Conservation (phyloP, 1,284 basidiomycete species). For the Inonotus obliquus region DNA sequence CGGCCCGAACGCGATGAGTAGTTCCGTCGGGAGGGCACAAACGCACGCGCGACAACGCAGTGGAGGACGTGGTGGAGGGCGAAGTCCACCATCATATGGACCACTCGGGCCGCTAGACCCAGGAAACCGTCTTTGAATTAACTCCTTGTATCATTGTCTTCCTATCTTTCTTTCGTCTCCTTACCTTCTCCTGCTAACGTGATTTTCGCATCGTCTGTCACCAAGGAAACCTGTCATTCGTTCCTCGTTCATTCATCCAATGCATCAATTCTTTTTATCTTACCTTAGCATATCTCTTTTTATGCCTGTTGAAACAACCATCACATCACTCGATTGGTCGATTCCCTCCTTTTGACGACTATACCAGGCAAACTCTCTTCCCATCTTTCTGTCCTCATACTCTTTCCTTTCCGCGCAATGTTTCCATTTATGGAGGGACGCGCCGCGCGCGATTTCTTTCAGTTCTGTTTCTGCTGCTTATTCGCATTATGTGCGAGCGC, state of each 20-base stretch:
- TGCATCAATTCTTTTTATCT: not conserved
- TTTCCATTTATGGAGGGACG: constrained; percentile 1
- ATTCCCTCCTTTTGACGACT: not conserved
- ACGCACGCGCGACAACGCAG: constrained; percentile 41
- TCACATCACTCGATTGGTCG: not conserved
- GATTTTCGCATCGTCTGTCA: not conserved
- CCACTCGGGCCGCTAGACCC: constrained; percentile 77
- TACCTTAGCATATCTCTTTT: constrained; percentile 1
- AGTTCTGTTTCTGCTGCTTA: not conserved
- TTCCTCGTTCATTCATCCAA: not conserved
- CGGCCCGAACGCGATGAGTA: constrained; percentile 29
- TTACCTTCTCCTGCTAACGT: constrained; percentile 5
- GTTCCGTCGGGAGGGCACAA: constrained; percentile 34
- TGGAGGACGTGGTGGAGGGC: constrained; percentile 32
- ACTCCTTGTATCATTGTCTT: not conserved
- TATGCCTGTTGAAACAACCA: not conserved
- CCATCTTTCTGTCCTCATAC: not conserved
- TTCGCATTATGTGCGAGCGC: not conserved
- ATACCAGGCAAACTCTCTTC: not conserved
- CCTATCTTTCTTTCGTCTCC: not conserved
- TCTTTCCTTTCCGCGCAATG: not conserved
- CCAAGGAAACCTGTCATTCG: not conserved
- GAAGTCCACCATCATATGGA: constrained; percentile 51
- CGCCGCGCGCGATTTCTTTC: constrained; percentile 4
- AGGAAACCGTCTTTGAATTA: constrained; percentile 22